Base-by-base conservation (phyloP, 116 monocot species). In the Cymodocea nodosa region DNA sequence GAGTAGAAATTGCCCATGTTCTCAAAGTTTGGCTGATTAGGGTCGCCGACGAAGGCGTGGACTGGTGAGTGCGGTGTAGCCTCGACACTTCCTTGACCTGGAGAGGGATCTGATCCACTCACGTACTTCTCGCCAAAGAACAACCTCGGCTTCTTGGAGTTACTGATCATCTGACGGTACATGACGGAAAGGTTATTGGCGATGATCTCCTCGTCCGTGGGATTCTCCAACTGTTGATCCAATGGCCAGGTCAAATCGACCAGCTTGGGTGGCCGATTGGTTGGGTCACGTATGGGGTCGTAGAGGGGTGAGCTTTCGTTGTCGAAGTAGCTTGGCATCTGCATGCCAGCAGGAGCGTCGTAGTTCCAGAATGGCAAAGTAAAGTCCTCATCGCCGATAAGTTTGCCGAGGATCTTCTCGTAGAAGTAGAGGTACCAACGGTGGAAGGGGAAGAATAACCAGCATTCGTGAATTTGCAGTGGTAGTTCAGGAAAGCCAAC, bases 1-100 rank as follows among this genome's bases (percentile, higher is more conserved):
- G 81, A 66, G 69, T 81, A 75, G 72, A 78, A 70, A 8, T 15
- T 39, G 5, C 81, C 81, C 85, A 85, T 78, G 72, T 85, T 56
- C 70, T 80, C 77, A 1, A 17, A 2, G 50, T 65, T 23, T 0
- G 71, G 59, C 50, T 56, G 56, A 0, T 9, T 6, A 0, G 20
- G 23, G 40, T 77, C 67, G 0, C 85, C 81, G 49, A 66, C 66
- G 78, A 78, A 81, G 0, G 5, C 9, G 58, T 81, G 81, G 22
- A 81, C 54, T 0, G 54, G 13, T 4, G 10, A 11, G 60, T 84
- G 80, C 10, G 84, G 84, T 2, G 39, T 6, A 3, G 2, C 20
- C 56, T 84, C 80, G 6, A 84, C 0, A 6, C 74, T 24, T 1
- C 84, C 84, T 0, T 56, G 16, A 0, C 80, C 84, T 1, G 68